Evolutionary conservation across 768 basidiomycete genomes (phyloP).

Genomic region (Sarcomyxa edulis): DNA sequence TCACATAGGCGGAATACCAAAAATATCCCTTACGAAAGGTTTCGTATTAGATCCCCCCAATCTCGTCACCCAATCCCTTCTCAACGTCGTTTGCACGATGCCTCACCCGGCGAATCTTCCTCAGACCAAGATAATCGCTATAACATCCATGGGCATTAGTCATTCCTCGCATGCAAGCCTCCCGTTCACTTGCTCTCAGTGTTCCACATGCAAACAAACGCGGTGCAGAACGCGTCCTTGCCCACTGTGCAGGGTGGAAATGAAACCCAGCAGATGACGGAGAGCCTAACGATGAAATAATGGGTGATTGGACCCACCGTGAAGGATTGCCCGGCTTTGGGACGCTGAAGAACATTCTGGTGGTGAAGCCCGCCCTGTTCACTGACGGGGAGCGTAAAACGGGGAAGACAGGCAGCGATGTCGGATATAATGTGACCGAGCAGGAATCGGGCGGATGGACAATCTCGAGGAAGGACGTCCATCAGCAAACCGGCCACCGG

Average conservation of each 20-base stretch:
- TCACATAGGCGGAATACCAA: conserved; percentile 37
- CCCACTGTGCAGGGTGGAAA: conserved; percentile 42
- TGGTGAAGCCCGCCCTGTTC: conserved; percentile 56
- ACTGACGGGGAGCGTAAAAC: conserved; percentile 50
- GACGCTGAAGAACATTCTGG: conserved; percentile 35
- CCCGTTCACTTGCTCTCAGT: conserved; percentile 37
- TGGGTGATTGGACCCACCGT: conserved; percentile 40
- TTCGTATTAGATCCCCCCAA: conserved; percentile 43
- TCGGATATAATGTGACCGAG: conserved; percentile 40
- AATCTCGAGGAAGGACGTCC: conserved; percentile 61
- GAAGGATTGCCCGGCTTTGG: conserved; percentile 39
- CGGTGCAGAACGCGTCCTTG: conserved; percentile 46
- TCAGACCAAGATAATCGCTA: conserved; percentile 44
- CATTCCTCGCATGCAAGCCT: conserved; percentile 35
- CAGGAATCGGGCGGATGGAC: conserved; percentile 41
- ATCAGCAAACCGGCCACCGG: too few species aligned
- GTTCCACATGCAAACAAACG: conserved; percentile 57
- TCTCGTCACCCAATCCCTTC: conserved; percentile 51
- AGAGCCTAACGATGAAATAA: conserved; percentile 36
- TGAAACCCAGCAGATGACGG: conserved; percentile 37
- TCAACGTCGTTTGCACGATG: conserved; percentile 52
- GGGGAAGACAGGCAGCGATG: conserved; percentile 29
- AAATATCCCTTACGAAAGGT: conserved; percentile 44
- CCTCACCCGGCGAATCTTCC: conserved; percentile 27
- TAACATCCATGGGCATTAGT: conserved; percentile 53